These are phyloP conservation scores for Grigorovia humatica DNA, from an alignment of 805 yeast genomes.

Conservation along the genomic window DNA sequence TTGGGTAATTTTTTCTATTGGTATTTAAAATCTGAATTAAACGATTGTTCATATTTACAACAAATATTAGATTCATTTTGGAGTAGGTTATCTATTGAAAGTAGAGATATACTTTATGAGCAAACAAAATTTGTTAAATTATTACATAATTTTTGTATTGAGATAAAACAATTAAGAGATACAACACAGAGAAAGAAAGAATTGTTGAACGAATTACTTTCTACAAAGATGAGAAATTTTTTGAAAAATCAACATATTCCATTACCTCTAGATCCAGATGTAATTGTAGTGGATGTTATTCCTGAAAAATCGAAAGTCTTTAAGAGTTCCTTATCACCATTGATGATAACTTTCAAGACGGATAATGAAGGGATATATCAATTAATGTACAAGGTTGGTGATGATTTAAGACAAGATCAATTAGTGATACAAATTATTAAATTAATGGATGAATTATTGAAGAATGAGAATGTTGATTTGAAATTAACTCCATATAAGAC, in stretches of 20 bases:
- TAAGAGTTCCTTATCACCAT: conserved; percentile 83
- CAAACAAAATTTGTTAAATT: conserved; percentile 64
- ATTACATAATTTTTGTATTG: conserved; percentile 53
- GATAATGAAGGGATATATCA: conserved; percentile 46
- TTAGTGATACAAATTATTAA: conserved; percentile 87
- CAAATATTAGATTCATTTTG: conserved; percentile 40
- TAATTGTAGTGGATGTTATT: conserved; percentile 61
- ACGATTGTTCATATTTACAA: conserved; percentile 47
- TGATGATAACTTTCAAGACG: conserved; percentile 70
- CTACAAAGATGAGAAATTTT: conserved; percentile 34
- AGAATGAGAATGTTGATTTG: conserved; percentile 84
- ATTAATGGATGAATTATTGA: conserved; percentile 78
- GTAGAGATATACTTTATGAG: conserved; percentile 29
- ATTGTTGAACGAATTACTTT: conserved; percentile 39
- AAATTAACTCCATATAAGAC: conserved; percentile 82
- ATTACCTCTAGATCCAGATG: conserved; percentile 76
- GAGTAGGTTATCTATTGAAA: conserved; percentile 23
- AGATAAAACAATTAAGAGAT: conserved; percentile 58
- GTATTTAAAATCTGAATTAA: conserved; percentile 82
- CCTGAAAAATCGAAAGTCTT: conserved; percentile 79
- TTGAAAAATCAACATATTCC: conserved; percentile 40
- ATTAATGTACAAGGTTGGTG: conserved; percentile 91
- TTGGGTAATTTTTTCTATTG: conserved; percentile 83
- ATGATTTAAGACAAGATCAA: conserved; percentile 90
- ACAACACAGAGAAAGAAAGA: conserved; percentile 70